Conservation (phyloP, 352 stramenopile species). For the Phytopythium helicoides region DNA sequence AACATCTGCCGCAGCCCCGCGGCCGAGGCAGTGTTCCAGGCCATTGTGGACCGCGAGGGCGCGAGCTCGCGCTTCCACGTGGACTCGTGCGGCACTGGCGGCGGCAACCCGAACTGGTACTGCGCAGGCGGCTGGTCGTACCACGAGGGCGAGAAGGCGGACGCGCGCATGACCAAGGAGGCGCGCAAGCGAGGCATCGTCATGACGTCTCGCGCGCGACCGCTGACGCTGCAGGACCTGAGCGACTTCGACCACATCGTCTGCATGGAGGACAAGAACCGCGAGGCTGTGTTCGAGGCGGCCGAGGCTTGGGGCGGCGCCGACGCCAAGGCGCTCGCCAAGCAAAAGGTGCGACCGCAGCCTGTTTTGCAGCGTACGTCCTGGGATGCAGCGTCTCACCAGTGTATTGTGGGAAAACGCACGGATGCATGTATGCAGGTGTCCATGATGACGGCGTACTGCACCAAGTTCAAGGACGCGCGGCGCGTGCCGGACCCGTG, state of each 20-base stretch:
- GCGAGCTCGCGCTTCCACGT: constrained; percentile 42
- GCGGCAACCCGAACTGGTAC: constrained; percentile 81
- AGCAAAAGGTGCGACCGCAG: constrained; percentile 37
- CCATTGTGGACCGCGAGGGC: constrained; percentile 50
- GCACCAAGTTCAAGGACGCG: constrained; percentile 55
- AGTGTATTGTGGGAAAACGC: constrained; percentile 2
- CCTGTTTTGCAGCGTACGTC: background rate
- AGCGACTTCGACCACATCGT: constrained; percentile 87
- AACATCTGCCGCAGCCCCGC: constrained; percentile 89
- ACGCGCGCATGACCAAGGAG: constrained; percentile 84
- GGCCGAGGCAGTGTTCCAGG: constrained; percentile 83
- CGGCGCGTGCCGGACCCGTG: constrained; percentile 77
- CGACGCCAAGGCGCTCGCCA: constrained; percentile 40
- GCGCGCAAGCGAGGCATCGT: constrained; percentile 80
- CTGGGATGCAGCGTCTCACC: background rate
- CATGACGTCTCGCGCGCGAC: constrained; percentile 76
- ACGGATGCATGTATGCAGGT: constrained; percentile 37
- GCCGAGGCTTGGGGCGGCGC: constrained; percentile 78
- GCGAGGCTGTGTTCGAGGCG: constrained; percentile 74
- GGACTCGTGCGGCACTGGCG: constrained; percentile 87
- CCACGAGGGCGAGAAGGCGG: constrained; percentile 82
- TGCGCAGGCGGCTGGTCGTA: constrained; percentile 75
- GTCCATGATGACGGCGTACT: constrained; percentile 84
- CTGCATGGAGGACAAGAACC: constrained; percentile 89
- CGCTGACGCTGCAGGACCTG: constrained; percentile 69